These are phyloP conservation scores for Heteromeles arbutifolia DNA, from an alignment of 306 rosid species.

Conservation along the genomic window DNA sequence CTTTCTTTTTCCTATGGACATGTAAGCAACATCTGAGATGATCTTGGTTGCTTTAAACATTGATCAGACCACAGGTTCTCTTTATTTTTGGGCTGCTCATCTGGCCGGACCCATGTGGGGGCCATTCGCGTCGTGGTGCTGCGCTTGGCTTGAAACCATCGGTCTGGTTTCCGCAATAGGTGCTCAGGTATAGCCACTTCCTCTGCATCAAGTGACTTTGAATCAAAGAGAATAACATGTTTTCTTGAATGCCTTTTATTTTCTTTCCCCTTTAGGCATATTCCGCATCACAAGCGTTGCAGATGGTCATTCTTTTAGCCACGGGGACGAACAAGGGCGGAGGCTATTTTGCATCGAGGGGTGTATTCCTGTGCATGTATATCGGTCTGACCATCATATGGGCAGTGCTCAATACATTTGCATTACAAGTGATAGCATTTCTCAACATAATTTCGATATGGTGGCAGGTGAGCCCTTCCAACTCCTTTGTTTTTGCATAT, in stretches of 20 bases:
- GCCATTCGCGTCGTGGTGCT: constrained; percentile 27
- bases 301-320: constrained; percentile 16
- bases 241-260: neutral
- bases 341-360: constrained; percentile 21
- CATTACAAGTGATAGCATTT: constrained; percentile 17
- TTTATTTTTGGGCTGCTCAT: constrained; percentile 26
- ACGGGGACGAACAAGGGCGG: constrained; percentile 26
- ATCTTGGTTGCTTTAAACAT: neutral
- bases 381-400: constrained; percentile 10
- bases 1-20: neutral
- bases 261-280: constrained; percentile 13
- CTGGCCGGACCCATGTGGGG: constrained; percentile 28
- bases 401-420: constrained; percentile 23
- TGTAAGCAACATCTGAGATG: neutral
- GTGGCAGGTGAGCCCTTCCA: constrained; percentile 23
- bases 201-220: no score
- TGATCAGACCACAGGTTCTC: constrained; percentile 27
- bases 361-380: constrained; percentile 16
- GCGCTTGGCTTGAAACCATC: constrained; percentile 27
- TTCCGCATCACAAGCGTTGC: constrained; percentile 23
- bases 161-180: constrained; percentile 19
- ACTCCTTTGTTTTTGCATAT: neutral
- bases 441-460: constrained; percentile 23
- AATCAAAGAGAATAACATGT: no score
- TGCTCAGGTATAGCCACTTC: constrained; percentile 8